Percentiles rank a stretch among this genome's conserved stretches.
Conservation (phyloP, 768 basidiomycete genomes). For the Boletus rubescentipes region DNA sequence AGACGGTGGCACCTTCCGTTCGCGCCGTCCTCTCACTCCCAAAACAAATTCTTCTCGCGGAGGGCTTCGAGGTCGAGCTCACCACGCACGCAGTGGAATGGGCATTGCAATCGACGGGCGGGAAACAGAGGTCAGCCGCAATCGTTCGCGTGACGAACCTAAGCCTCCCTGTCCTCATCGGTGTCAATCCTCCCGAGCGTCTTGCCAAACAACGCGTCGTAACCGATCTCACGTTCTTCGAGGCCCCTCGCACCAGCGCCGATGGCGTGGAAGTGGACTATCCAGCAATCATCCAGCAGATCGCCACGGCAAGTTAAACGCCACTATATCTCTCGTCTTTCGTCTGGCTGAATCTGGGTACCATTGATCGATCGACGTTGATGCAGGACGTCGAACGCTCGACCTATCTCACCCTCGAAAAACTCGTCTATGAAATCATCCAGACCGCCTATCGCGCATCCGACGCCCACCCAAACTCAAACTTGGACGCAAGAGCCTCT, state of each 20-base stretch:
- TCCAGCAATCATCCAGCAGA: slow-evolving; percentile 31
- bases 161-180: slow-evolving; percentile 56
- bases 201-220: slow-evolving; percentile 62
- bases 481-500: slow-evolving; percentile 6
- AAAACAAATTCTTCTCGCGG: slow-evolving; percentile 53
- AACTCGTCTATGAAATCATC: slow-evolving; percentile 44
- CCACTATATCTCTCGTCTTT: not conserved
- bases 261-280: slow-evolving; percentile 34
- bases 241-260: slow-evolving; percentile 20
- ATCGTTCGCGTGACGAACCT: slow-evolving; percentile 48
- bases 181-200: slow-evolving; percentile 70
- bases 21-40: slow-evolving; percentile 44
- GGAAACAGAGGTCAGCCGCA: slow-evolving; percentile 6
- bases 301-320: slow-evolving; percentile 26
- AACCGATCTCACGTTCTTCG: slow-evolving; percentile 48
- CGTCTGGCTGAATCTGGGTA: not conserved
- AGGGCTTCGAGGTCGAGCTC: slow-evolving; percentile 42
- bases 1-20: slow-evolving; percentile 28
- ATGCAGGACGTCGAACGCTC: slow-evolving; percentile 13
- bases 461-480: slow-evolving; percentile 36
- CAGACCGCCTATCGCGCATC: slow-evolving; percentile 55
- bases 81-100: slow-evolving; percentile 14
- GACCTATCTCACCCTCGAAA: slow-evolving; percentile 22
- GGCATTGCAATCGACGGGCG: not conserved
- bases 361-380: not conserved